phyloP scores from a whole-genome alignment of 2,329 filamentous ascomycete genomes.

The Fusarium pininemorale region DNA sequence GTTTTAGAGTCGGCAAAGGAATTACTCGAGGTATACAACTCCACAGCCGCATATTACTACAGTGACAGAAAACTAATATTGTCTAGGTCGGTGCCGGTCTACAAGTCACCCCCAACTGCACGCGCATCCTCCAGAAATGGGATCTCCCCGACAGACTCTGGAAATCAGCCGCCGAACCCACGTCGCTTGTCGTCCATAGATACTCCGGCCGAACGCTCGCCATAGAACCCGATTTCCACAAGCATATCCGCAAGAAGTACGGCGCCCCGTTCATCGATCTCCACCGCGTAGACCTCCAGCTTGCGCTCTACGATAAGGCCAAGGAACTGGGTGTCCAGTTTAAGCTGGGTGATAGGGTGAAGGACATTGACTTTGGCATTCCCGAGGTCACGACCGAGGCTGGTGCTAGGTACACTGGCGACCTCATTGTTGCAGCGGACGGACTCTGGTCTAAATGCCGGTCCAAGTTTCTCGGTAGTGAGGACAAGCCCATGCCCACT shows the following conservation, averaged over 20 bases:
- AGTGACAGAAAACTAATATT: too few species aligned
- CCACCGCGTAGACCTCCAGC: conserved; percentile 71
- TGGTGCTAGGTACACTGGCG: conserved; percentile 46
- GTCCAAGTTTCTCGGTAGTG: conserved; percentile 55
- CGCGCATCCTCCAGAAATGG: conserved; percentile 61
- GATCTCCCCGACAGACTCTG: conserved; percentile 57
- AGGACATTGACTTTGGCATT: conserved; percentile 57
- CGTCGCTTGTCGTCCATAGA: conserved; percentile 59
- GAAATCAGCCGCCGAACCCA: conserved; percentile 53
- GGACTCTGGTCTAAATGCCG: conserved; percentile 70
- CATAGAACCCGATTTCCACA: conserved; percentile 60
- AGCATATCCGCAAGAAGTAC: conserved; percentile 63
- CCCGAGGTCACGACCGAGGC: conserved; percentile 52
- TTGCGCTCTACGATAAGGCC: conserved; percentile 60
- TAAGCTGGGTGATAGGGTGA: conserved; percentile 58
- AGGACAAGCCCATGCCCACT: conserved; percentile 63
- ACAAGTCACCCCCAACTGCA: conserved; percentile 62
- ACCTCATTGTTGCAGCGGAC: conserved; percentile 66
- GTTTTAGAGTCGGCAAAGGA: not conserved
- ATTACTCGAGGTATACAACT: not conserved
- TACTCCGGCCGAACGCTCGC: conserved; percentile 62
- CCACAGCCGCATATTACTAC: too few species aligned
- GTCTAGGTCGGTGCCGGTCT: conserved; percentile 58
- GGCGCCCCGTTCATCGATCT: conserved; percentile 66
- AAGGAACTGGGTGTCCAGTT: conserved; percentile 62